Conservation (phyloP, 1,284 basidiomycete species). For the Fomitopsis palustris region DNA sequence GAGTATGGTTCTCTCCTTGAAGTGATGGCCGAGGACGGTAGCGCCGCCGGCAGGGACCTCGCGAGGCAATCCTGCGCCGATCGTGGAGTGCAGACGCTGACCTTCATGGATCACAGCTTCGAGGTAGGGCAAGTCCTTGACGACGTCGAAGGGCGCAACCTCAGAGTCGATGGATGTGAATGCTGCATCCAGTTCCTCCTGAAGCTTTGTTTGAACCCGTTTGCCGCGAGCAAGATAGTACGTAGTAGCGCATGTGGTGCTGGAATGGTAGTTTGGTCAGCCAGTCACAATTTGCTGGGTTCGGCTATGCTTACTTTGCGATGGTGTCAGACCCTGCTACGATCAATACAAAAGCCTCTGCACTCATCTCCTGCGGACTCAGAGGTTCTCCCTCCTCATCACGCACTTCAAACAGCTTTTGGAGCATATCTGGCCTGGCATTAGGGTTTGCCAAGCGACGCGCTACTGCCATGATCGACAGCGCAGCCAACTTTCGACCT, state of each 20-base stretch:
- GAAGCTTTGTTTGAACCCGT: constrained; percentile 19
- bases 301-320: not conserved
- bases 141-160: constrained; percentile 11
- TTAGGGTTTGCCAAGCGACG: constrained; percentile 16
- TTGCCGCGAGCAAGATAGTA: constrained; percentile 17
- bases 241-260: constrained; percentile 13
- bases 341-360: constrained; percentile 30
- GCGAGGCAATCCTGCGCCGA: constrained; percentile 22
- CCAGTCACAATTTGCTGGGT: not conserved
- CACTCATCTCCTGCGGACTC: constrained; percentile 21
- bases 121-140: constrained; percentile 24
- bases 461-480: constrained; percentile 17
- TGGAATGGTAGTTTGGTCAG: not conserved
- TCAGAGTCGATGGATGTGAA: too few species aligned
- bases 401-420: constrained; percentile 22
- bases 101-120: constrained; percentile 24
- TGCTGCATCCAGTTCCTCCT: constrained; percentile 16
- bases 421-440: constrained; percentile 26
- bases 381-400: constrained; percentile 9
- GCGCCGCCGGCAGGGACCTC: constrained; percentile 20
- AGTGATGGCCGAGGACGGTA: constrained; percentile 14
- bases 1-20: constrained; percentile 21
- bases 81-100: constrained; percentile 20
- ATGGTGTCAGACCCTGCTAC: too few species aligned
- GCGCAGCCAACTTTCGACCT: constrained; percentile 17